phyloP scores from a whole-genome alignment of 1,139 yeast species.

The Candida glucosophila region DNA sequence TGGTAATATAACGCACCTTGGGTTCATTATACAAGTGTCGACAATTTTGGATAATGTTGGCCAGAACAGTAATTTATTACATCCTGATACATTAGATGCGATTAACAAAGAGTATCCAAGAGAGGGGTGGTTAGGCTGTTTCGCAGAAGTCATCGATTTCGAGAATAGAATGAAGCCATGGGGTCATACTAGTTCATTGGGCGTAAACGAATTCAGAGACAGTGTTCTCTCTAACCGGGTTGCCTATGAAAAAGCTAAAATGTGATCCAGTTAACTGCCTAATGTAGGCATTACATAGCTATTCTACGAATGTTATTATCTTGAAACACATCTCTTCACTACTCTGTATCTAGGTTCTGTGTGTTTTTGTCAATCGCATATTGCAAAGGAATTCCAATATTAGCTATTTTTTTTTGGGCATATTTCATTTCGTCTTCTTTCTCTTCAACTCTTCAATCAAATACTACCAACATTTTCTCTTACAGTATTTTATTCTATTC shows the following conservation, averaged over 20 bases:
- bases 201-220: constrained; percentile 21
- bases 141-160: constrained; percentile 26
- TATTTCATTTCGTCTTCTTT: constrained; percentile 34
- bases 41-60: constrained; percentile 34
- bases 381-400: not conserved
- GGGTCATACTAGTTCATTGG: constrained; percentile 32
- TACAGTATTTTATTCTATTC: constrained; percentile 81
- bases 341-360: too few relatives aligned
- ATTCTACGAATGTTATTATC: too few relatives aligned
- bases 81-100: constrained; percentile 20
- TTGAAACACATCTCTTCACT: too few relatives aligned
- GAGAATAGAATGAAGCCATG: constrained; percentile 25
- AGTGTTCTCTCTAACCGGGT: constrained; percentile 21
- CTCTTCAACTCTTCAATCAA: constrained; percentile 25
- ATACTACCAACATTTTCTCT: constrained; percentile 28
- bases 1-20: constrained; percentile 29
- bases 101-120: constrained; percentile 20
- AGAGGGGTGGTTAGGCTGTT: constrained; percentile 26
- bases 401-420: constrained; percentile 14
- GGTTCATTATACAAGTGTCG: constrained; percentile 27
- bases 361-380: constrained; percentile 10
- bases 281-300: too few relatives aligned
- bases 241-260: constrained; percentile 12
- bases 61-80: constrained; percentile 20
- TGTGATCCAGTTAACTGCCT: too few relatives aligned